Base-by-base conservation (phyloP, 305 asterid genomes). In the Solanum hybrid region DNA sequence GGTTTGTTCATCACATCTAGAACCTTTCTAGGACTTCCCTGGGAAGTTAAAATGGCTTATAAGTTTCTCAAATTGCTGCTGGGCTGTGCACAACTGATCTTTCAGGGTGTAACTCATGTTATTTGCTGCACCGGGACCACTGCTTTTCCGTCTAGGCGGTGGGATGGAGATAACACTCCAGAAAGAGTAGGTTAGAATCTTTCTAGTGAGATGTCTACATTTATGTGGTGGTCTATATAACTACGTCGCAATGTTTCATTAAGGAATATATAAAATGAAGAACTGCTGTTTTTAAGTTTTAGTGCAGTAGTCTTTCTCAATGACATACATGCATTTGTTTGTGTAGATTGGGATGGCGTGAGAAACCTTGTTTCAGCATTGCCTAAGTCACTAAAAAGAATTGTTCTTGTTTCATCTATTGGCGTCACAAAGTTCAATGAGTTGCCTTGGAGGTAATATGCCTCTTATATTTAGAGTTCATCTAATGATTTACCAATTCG, bases 131-230 rank as follows among this genome's bases (percentile, higher is more conserved):
- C 98, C 1, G 99, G 99, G 72, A 97, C 99, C 29, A 97, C 99
- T 9, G 99, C 99, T 88, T 97, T 97, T 91, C 99, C 99, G 0
- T 96, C 99, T 87, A 94, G 92, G 95, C 94, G 99, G 90, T 97
- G 99, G 99, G 98, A 95, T 93, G 99, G 99, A 89, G 98, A 96
- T 92, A 97, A 97, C 91, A 96, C 99, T 78, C 99, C 99, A 57
- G 98, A 97, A 95, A 95, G 94, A 97, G 97, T 94, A 92, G 99
- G 99, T 96, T 91, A 93, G 99, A 87, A 38, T 80, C 89, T 81
- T 91, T 34, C 87, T 45, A 83, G 88, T 45, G 39, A 7, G 39
- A 45, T 45, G 75, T 51, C 29, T 83, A 83, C 3, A 17, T 10
- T 45, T 45, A 45, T 83, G 9, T 83, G 88, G 10, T 83, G 88